A percentile compares a stretch with the other conserved stretches of the same genome.
These are phyloP conservation scores for Sclerotinia spermophila DNA, from an alignment of 2,329 filamentous ascomycete genomes.

Conservation along the genomic window DNA sequence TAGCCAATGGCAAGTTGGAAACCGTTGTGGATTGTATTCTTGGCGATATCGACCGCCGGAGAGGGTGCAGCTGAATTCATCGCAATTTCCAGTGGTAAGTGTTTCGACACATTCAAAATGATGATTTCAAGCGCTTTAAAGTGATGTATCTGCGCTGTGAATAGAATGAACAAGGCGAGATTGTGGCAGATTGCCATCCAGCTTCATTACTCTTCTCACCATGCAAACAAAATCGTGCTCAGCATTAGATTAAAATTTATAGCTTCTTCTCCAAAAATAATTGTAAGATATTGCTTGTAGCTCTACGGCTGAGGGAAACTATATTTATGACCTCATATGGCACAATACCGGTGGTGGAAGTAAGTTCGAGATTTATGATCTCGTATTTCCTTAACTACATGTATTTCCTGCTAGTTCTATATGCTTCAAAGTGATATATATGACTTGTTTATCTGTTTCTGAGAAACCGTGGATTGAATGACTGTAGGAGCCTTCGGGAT, in stretches of 20 bases:
- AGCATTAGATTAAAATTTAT: not conserved
- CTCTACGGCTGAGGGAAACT: not conserved
- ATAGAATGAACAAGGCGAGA: too few species aligned
- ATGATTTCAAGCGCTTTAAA: not conserved
- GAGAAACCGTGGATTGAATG: not conserved
- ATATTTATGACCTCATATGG: not conserved
- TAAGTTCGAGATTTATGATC: not conserved
- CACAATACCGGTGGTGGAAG: not conserved
- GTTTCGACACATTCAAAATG: slow-evolving; percentile 54
- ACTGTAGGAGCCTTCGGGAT: not conserved
- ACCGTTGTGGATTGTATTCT: slow-evolving; percentile 84
- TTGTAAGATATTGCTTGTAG: not conserved
- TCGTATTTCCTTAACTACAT: not conserved
- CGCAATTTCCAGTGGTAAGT: slow-evolving; percentile 57
- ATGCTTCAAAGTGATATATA: not conserved
- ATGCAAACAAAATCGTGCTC: not conserved
- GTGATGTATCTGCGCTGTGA: not conserved
- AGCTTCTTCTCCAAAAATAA: not conserved
- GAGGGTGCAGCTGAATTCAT: slow-evolving; percentile 86
- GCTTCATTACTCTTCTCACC: too few species aligned
- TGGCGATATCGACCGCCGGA: slow-evolving; percentile 78
- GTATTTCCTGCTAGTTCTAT: not conserved
- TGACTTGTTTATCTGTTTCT: not conserved
- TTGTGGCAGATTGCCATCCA: too few species aligned
- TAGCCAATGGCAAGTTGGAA: slow-evolving; percentile 65